These are phyloP conservation scores for Globisporangium sylvaticum DNA, from an alignment of 352 stramenopile genomes.

Conservation along the genomic window DNA sequence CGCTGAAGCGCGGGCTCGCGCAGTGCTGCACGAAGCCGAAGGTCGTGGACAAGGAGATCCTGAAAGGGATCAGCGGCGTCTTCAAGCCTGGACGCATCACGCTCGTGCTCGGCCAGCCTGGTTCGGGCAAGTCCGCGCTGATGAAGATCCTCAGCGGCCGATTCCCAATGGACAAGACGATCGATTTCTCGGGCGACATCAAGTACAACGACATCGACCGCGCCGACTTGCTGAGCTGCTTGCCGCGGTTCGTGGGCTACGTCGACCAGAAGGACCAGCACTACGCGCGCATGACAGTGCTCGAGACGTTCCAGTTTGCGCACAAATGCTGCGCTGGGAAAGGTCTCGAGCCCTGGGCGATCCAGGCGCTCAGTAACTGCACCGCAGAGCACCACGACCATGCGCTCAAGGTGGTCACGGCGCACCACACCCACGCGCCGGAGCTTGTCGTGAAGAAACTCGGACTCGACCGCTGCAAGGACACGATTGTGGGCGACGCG, in stretches of 20 bases:
- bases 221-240: constrained; percentile 15
- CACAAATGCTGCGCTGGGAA: constrained; percentile 62
- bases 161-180: constrained; percentile 39
- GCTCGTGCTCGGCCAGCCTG: constrained; percentile 22
- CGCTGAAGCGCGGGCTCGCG: constrained; percentile 8
- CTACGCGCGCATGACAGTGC: constrained; percentile 84
- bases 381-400: constrained; percentile 29
- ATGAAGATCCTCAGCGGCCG: constrained; percentile 38
- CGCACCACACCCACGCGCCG: constrained; percentile 33
- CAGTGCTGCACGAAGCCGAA: constrained; percentile 16
- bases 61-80: constrained; percentile 21
- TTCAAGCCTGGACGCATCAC: constrained; percentile 22
- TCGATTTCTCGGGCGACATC: constrained; percentile 37
- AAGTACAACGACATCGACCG: constrained; percentile 38
- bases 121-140: constrained; percentile 41
- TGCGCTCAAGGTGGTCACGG: constrained; percentile 28
- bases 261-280: constrained; percentile 81
- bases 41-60: constrained; percentile 26
- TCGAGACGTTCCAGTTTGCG: constrained; percentile 92
- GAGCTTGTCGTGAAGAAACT: constrained; percentile 34
- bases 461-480: constrained; percentile 43
- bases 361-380: constrained; percentile 36
- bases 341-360: constrained; percentile 37
- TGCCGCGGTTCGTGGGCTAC: constrained; percentile 40
- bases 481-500: constrained; percentile 62